Base-by-base conservation (phyloP, 2,329 filamentous ascomycete species). In the Hypoxylon sp. region DNA sequence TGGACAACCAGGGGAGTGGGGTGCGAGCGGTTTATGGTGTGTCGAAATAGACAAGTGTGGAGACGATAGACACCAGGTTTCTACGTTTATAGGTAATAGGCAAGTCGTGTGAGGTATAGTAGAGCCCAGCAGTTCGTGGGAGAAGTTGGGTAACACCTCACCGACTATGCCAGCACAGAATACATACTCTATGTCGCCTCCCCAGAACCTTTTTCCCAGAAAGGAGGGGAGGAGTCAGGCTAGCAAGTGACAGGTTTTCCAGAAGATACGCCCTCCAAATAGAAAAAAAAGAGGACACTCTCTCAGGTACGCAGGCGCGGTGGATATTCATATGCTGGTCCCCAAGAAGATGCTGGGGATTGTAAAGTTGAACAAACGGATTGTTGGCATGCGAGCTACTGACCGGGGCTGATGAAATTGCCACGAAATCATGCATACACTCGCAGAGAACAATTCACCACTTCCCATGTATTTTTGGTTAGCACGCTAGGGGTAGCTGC, bases 401-500 rank as follows among this genome's bases (percentile, higher is more conserved):
- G 75, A 79, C 77, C 75, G 74, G 77, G 39, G 39, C 74, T 76
- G 70, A 77, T 77, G 77, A 74, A 77, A 80, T 77, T 76, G 78
- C 80, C 80, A 83, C 82, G 80, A 81, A 81, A 79, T 78, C 81
- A 79, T 84, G 82, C 82, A 83, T 82, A 78, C n/a, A 75, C 73
- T 78, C 75, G 75, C 75, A 75, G 75, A 74, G 71, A 77, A 77
- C 77, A 79, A 73, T 75, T 75, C 74, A 78, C 73, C 75, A 75
- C 56, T 69, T 66, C 51, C 62, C 71, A 68, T 72, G 69, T 68
- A 70, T 67, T 72, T 72, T 67, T 71, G 72, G 73, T 71, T 75
- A 74, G 68, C 67, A 77, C 75, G 68, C 77, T 78, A 74, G 69
- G 65, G 64, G 66, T 67, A 68, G 53, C 54, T 65, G 62, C 57